Conservation (phyloP, 2,329 filamentous ascomycete species). For the Sporothrix dimorphospora region DNA sequence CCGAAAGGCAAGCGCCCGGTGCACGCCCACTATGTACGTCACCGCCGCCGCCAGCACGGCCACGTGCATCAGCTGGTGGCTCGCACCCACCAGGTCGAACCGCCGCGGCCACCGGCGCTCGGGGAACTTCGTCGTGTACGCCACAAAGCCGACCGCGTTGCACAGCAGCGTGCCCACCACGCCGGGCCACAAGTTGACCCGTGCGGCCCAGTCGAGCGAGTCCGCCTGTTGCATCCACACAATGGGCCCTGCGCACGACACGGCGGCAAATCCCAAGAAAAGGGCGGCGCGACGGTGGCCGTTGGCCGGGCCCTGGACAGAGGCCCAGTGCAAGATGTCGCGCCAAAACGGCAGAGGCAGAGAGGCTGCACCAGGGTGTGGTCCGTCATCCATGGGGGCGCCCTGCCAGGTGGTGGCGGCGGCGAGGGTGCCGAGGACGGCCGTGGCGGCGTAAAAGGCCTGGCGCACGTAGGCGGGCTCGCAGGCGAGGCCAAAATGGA, state of each 20-base stretch:
- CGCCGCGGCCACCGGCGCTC: conserved; percentile 47
- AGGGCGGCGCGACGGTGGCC: conserved; percentile 46
- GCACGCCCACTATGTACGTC: conserved; percentile 43
- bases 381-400: background rate
- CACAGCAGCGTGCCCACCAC: conserved; percentile 44
- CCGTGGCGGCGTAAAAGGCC: conserved; percentile 45
- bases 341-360: too few species aligned
- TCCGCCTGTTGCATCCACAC: conserved; percentile 44
- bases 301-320: conserved; percentile 44
- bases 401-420: conserved; percentile 35
- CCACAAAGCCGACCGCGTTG: conserved; percentile 45
- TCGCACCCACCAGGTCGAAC: conserved; percentile 52
- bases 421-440: conserved; percentile 43
- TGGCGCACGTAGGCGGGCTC: conserved; percentile 41
- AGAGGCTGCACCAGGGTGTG: too few species aligned
- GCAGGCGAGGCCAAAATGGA: conserved; percentile 57
- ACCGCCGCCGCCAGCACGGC: conserved; percentile 49
- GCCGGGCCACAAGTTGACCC: conserved; percentile 46
- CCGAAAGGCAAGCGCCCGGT: conserved; percentile 21
- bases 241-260: conserved; percentile 46
- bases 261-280: conserved; percentile 47
- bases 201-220: conserved; percentile 40
- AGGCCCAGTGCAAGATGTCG: conserved; percentile 25
- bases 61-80: conserved; percentile 55
- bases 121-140: conserved; percentile 49